Evolutionary conservation across 495 filamentous ascomycete species (phyloP), one percentile per base, ranked within the genome.

Genomic region (Ramalina intermedia): DNA sequence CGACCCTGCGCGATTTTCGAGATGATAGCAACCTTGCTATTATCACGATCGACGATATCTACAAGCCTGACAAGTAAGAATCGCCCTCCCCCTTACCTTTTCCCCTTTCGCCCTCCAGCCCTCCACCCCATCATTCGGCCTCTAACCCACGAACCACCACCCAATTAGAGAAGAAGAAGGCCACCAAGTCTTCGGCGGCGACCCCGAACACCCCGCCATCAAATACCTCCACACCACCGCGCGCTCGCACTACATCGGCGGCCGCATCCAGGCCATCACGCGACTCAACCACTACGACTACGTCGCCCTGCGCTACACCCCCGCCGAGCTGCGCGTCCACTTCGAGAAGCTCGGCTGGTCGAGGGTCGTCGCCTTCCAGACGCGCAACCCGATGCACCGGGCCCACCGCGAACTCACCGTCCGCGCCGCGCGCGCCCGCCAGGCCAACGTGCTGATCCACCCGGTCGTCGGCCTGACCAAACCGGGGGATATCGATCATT

Each of bases 321-420:
- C 91, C 52, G 84, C 93, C 12, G 91, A 98, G 68, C 76, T 98
- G 49, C 87, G 91, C 55, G 70, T 84, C 46, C 91, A 96, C 75
- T 98, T 98, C 61, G 89, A 96, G 71, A 98, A 98, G 75, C 85
- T 98, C 61, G 91, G 91, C 63, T 98, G 91, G 91, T 79, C 80
- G 60, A 78, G 79, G 60, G 90, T 98, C 60, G 91, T 98, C 55
- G 91, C 91, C 62, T 98, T 98, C 80, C 91, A 98, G 76, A 98
- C 91, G 35, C 72, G 69, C 61, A 98, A 98, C 71, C 91, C 91
- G 49, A 98, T 98, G 91, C 91, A 98, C 72, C 82, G 91, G 61
- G 91, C 91, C 63, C 91, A 98, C 68, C 75, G 91, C 69, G 91
- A 98, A 67, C 69, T 98, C 64, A 98, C 91, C 38, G 91, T 98